Evolutionary conservation across 345 rosid species (phyloP).

Genomic region (Arabidopsis suecica): DNA sequence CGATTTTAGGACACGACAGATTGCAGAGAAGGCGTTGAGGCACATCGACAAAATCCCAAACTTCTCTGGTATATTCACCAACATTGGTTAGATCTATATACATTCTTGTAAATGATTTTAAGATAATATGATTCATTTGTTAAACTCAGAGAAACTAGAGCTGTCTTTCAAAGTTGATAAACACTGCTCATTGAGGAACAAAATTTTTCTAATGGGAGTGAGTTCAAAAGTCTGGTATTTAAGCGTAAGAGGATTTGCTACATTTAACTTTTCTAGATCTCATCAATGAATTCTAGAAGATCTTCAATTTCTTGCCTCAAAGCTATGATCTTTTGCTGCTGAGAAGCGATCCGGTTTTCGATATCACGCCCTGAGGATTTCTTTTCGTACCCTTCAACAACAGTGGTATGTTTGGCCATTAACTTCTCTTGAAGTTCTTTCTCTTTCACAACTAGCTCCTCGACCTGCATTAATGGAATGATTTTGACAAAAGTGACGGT

Average conservation of each 20-base stretch:
- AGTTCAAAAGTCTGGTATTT: conserved; percentile 16
- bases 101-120: conserved; percentile 36
- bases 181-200: conserved; percentile 7
- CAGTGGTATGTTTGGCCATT: conserved; percentile 54
- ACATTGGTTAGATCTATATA: conserved; percentile 48
- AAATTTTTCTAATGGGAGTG: conserved; percentile 7
- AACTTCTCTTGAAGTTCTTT: conserved; percentile 82
- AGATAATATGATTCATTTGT: conserved; percentile 13
- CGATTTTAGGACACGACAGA: conserved; percentile 79
- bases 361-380: conserved; percentile 66
- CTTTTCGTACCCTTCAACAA: conserved; percentile 58
- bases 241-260: conserved; percentile 17
- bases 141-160: conserved; percentile 23
- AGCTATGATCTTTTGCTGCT: conserved; percentile 67
- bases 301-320: conserved; percentile 89
- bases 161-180: conserved; percentile 30
- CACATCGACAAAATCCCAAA: conserved; percentile 92
- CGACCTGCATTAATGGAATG: conserved; percentile 60
- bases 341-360: conserved; percentile 72
- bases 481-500: neutral
- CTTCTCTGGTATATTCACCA: conserved; percentile 87
- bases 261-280: conserved; percentile 52
- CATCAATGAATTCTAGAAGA: conserved; percentile 78
- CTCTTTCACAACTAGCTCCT: conserved; percentile 81
- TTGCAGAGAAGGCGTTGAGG: conserved; percentile 86